Percentiles rank a stretch among this genome's conserved stretches.
phyloP scores from a whole-genome alignment of 164 flowering plant genomes.

The Amborella trichopoda region DNA sequence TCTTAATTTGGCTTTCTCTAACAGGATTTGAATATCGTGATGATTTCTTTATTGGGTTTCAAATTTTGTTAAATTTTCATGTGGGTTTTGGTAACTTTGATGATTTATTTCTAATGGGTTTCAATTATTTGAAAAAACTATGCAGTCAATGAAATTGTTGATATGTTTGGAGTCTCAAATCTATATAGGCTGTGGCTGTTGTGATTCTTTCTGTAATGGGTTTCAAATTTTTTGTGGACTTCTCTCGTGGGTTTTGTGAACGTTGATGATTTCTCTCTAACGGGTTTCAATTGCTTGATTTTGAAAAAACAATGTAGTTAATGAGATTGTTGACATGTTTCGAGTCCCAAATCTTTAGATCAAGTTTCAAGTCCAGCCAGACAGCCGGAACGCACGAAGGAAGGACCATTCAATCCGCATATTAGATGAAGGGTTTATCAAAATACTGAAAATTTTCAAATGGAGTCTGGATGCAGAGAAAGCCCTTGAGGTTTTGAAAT shows the following conservation, averaged over 20 bases:
- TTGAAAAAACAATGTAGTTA: slow-evolving; percentile 51
- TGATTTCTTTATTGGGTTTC: background rate
- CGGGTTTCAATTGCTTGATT: background rate
- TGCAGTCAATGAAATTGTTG: background rate
- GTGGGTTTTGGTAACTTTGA: background rate
- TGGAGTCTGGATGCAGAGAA: slow-evolving; percentile 97
- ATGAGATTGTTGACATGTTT: slow-evolving; percentile 81
- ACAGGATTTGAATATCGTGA: no score
- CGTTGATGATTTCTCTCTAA: background rate
- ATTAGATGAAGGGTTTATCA: slow-evolving; percentile 80
- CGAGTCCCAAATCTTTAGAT: slow-evolving; percentile 21
- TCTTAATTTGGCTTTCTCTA: background rate
- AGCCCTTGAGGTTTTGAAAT: slow-evolving; percentile 78
- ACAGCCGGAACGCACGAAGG: slow-evolving; percentile 8
- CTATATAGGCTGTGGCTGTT: background rate
- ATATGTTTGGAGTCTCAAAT: background rate
- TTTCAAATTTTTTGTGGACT: background rate
- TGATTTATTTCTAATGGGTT: background rate
- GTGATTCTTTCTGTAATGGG: background rate
- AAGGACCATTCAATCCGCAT: slow-evolving; percentile 28
- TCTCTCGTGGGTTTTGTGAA: background rate
- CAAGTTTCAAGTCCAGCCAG: slow-evolving; percentile 10
- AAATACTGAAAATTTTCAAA: slow-evolving; percentile 91
- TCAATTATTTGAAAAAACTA: background rate
- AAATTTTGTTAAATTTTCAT: background rate